Evolutionary conservation across 2,329 filamentous ascomycete species (phyloP).

Genomic region (Pseudogymnoascus sp.): DNA sequence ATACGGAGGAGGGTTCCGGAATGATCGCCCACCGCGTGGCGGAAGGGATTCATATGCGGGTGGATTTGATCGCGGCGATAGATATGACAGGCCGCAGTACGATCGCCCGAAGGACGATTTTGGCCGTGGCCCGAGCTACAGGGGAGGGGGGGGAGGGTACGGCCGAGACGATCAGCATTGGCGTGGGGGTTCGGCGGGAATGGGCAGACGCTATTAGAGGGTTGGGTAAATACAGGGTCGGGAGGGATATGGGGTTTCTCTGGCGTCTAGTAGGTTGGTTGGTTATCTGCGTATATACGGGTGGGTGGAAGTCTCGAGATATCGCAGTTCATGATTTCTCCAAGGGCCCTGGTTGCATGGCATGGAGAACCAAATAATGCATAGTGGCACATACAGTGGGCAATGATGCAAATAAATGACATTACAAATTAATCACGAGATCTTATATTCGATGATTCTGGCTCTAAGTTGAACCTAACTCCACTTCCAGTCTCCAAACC

Average conservation of each 20-base stretch:
- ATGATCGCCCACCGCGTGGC: conserved; percentile 3
- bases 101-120: conserved; percentile 2
- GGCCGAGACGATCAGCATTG: conserved; percentile 3
- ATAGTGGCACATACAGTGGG: not conserved
- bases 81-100: not conserved
- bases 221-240: not conserved
- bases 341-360: not conserved
- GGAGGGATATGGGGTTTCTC: not conserved
- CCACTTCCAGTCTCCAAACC: not conserved
- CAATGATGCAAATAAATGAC: conserved; percentile 1
- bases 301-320: not conserved
- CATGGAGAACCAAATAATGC: not conserved
- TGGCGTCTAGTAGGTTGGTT: not conserved
- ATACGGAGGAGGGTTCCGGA: not conserved
- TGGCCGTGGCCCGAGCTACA: not conserved
- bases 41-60: not conserved
- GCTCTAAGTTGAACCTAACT: not conserved
- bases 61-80: not conserved
- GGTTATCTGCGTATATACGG: not conserved
- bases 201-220: not conserved
- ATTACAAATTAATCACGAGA: not conserved
- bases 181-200: not conserved
- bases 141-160: not conserved
- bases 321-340: not conserved
- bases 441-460: not conserved